A percentile compares a stretch with the other conserved stretches of the same genome.
Conservation (phyloP, 176 grass and related monocot species). For the Typha latifolia region DNA sequence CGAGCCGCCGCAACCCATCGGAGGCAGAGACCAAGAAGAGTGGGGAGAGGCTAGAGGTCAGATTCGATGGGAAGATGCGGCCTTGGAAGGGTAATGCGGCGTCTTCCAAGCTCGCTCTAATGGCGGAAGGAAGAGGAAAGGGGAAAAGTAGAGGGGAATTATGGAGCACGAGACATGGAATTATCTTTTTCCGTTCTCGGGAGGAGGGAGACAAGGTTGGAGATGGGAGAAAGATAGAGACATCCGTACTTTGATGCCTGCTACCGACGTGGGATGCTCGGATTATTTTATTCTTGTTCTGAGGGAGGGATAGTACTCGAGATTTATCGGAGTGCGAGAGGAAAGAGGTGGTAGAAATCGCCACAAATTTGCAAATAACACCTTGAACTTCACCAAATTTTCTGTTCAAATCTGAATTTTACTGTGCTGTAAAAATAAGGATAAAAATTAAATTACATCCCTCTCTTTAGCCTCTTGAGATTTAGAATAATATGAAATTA, state of each 20-base stretch:
- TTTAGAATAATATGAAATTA: too few relatives aligned
- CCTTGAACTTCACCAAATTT: background rate
- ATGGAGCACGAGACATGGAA: conserved; percentile 24
- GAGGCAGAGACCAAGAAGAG: too few relatives aligned
- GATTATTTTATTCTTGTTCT: conserved; percentile 1
- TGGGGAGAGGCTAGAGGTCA: background rate
- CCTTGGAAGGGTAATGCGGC: background rate
- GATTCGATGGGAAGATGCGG: background rate
- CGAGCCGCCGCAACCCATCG: conserved; percentile 81
- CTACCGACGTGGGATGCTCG: conserved; percentile 51
- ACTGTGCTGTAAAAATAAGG: too few relatives aligned
- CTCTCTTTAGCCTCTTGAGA: too few relatives aligned
- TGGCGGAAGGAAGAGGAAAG: conserved; percentile 3
- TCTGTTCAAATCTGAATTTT: too few relatives aligned
- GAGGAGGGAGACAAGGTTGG: conserved; percentile 20
- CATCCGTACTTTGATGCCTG: conserved; percentile 82
- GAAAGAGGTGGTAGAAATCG: background rate
- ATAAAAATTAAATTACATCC: too few relatives aligned
- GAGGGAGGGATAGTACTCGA: background rate
- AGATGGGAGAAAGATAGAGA: background rate
- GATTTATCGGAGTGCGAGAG: too few relatives aligned
- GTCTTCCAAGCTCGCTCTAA: too few relatives aligned
- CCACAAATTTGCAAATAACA: background rate
- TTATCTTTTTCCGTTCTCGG: conserved; percentile 21
- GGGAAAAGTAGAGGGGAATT: background rate